Evolutionary conservation across 768 basidiomycete species (phyloP).

Genomic region (Gloeophyllum trabeum): DNA sequence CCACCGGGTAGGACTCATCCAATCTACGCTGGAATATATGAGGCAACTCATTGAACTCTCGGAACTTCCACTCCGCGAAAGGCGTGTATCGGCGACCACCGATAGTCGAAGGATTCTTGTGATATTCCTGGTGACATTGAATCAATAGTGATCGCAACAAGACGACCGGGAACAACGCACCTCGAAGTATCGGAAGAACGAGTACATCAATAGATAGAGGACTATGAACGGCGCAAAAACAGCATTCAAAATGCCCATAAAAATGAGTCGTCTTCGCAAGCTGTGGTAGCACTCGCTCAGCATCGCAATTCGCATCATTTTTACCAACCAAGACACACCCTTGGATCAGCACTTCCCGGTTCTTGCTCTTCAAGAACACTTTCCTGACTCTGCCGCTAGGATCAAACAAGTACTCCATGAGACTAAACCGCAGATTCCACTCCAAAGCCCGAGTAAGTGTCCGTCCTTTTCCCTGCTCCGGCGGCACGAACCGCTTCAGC

Average conservation of each 20-base stretch:
- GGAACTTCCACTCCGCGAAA: conserved; percentile 96
- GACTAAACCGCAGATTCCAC: conserved; percentile 94
- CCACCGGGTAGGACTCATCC: conserved; percentile 79
- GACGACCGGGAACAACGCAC: conserved; percentile 29
- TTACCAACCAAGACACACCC: conserved; percentile 40
- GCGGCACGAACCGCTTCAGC: conserved; percentile 38
- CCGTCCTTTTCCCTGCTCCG: conserved; percentile 57
- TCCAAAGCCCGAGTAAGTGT: conserved; percentile 85
- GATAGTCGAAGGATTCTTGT: conserved; percentile 94
- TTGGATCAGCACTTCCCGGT: conserved; percentile 66
- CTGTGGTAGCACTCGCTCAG: conserved; percentile 26
- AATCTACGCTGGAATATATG: conserved; percentile 84
- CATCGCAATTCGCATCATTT: background rate
- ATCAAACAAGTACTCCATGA: conserved; percentile 94
- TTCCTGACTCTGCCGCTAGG: conserved; percentile 81
- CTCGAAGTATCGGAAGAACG: conserved; percentile 99
- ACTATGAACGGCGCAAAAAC: conserved; percentile 97
- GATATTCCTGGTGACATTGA: conserved; percentile 73
- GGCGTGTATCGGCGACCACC: conserved; percentile 88
- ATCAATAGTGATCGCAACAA: conserved; percentile 5
- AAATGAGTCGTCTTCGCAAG: conserved; percentile 76
- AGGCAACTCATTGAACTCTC: conserved; percentile 97
- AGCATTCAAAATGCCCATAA: conserved; percentile 95
- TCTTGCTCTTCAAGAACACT: conserved; percentile 82
- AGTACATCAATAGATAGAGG: conserved; percentile 92